Conservation (phyloP, 2,329 filamentous ascomycete genomes). For the Aureobasidium musti region DNA sequence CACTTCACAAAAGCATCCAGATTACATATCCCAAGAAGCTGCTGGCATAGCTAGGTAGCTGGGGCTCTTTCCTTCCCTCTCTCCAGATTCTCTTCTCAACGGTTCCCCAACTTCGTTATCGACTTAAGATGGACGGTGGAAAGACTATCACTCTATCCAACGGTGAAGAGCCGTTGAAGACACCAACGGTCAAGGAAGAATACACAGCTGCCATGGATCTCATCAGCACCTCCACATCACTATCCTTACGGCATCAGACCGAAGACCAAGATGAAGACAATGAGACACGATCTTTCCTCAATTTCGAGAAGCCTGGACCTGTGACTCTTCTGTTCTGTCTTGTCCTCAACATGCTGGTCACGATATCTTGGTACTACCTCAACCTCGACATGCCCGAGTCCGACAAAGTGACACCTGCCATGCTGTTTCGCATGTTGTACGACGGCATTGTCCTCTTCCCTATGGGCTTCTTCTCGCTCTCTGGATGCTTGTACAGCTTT, state of each 20-base stretch:
- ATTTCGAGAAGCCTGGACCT: conserved; percentile 9
- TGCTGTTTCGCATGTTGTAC: background rate
- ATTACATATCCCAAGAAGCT: background rate
- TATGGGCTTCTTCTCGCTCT: conserved; percentile 5
- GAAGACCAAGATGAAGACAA: background rate
- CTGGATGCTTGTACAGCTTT: background rate
- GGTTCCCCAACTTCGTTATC: background rate
- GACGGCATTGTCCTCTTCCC: background rate
- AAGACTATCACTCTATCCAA: conserved; percentile 17
- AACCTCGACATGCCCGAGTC: background rate
- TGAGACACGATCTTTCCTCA: background rate
- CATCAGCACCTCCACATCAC: background rate
- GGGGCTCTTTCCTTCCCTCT: background rate
- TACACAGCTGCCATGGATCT: background rate
- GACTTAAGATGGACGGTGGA: background rate
- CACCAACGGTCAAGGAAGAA: conserved; percentile 4
- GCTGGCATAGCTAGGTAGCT: background rate
- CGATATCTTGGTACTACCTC: conserved; percentile 20
- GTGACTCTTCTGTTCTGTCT: background rate
- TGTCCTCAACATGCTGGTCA: conserved; percentile 4
- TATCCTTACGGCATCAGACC: background rate
- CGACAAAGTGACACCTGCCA: background rate
- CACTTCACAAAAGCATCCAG: background rate
- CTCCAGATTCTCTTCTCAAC: conserved; percentile 3
- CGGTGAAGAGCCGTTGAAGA: background rate